phyloP scores from a whole-genome alignment of 2,329 filamentous ascomycete species.

The Monosporascus sp. region DNA sequence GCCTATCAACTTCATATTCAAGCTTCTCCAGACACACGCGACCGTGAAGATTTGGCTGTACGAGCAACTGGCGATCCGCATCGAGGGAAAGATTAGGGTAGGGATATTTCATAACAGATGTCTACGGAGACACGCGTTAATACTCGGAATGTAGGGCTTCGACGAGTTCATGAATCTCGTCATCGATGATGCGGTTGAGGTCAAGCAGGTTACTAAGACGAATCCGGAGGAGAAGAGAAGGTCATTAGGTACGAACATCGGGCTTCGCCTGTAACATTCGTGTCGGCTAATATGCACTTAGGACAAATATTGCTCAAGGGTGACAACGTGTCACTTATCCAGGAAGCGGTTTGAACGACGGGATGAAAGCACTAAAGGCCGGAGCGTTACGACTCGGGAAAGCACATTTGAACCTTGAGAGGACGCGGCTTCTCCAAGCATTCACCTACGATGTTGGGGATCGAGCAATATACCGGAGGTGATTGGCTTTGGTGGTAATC shows the following conservation, averaged over 20 bases:
- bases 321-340: slow-evolving; percentile 62
- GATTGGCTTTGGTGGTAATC: slow-evolving; percentile 7
- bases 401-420: not conserved
- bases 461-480: slow-evolving; percentile 3
- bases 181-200: slow-evolving; percentile 90
- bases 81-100: slow-evolving; percentile 94
- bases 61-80: slow-evolving; percentile 88
- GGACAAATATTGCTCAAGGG: slow-evolving; percentile 64
- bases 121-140: not conserved
- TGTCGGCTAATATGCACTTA: slow-evolving; percentile 24
- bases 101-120: slow-evolving; percentile 23
- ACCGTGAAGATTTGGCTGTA: slow-evolving; percentile 95
- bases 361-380: slow-evolving; percentile 16
- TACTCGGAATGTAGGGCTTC: slow-evolving; percentile 65
- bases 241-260: slow-evolving; percentile 60
- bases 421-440: slow-evolving; percentile 2
- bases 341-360: slow-evolving; percentile 33
- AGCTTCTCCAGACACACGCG: slow-evolving; percentile 75
- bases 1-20: slow-evolving; percentile 84
- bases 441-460: slow-evolving; percentile 1
- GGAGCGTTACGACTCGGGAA: not conserved
- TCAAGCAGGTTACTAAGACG: slow-evolving; percentile 77
- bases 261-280: not conserved
- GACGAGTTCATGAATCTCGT: slow-evolving; percentile 99
- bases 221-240: slow-evolving; percentile 71